Base-by-base conservation (phyloP, 768 basidiomycete species). In the Tulasnella sp. region DNA sequence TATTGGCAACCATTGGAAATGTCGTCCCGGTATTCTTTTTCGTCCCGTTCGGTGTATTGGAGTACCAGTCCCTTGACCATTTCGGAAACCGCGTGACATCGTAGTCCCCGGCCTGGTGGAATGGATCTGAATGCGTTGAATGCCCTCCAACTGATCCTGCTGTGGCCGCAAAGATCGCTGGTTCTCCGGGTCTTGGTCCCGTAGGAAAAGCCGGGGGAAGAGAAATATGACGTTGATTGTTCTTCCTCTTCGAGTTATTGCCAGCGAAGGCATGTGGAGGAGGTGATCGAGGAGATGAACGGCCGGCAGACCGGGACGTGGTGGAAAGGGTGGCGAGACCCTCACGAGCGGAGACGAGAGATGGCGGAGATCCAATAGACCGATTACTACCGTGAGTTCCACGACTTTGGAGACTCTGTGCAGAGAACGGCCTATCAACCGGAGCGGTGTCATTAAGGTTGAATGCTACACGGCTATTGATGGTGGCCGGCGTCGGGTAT, bases 61-160 rank as follows among this genome's bases (percentile, higher is more conserved):
- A 82, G 80, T 91, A 91, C 90, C 90, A 91, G 15, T 84, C 84
- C 34, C 87, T 85, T 34, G 90, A 88, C 87, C 89, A 91, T 22
- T 86, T 83, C 19, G 91, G 90, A 81, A 91, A 91, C 14, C 14
- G 31, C 31, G 45, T 52, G 17, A 78, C 38, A 67, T 79, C 77
- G 22, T 34, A 36, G 15, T 75, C 54, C 2, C 36, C 67, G 4
- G 54, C 34, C 64, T 67, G 69, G 49, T 76, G 54, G 31, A 67
- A 37, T 58, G 45, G 54, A 36, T 68, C 31, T 1, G 74, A 75
- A 75, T 31, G 74, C 12, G 34, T 29, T 8, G 52, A 67, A 17
- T 67, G 74, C 17, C 54, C 42, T 3, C 19, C 25, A 9, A 72
- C 31, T 17, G 49, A 54, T 54, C 34, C 38, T 31, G 42, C 34